Percentiles rank a stretch among this genome's conserved stretches.
These are phyloP conservation scores for Gentiana macrophylla DNA, from an alignment of 257 asterid species.

Conservation along the genomic window DNA sequence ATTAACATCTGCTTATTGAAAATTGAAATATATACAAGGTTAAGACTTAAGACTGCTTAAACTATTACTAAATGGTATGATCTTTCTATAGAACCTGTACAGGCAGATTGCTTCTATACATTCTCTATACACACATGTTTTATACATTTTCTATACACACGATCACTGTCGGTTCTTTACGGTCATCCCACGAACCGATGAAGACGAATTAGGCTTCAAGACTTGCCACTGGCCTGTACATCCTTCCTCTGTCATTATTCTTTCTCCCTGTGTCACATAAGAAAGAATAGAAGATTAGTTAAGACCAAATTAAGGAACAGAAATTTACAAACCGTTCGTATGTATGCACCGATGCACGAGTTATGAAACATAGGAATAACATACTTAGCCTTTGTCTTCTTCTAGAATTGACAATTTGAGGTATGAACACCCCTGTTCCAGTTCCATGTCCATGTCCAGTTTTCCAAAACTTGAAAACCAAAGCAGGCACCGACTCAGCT, in stretches of 20 bases:
- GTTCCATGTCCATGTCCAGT: conserved; percentile 19
- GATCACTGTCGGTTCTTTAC: not conserved
- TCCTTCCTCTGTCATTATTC: conserved; percentile 29
- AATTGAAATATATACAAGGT: no score
- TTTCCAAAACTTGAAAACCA: conserved; percentile 51
- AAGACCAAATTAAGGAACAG: not conserved
- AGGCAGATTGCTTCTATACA: no score
- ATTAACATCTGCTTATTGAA: no score
- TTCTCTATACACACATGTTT: not conserved
- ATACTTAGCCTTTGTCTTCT: conserved; percentile 42
- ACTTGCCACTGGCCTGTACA: conserved; percentile 21
- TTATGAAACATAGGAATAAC: conserved; percentile 4
- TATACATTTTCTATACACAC: not conserved
- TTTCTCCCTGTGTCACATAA: conserved; percentile 31
- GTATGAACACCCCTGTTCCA: conserved; percentile 88
- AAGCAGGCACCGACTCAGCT: conserved; percentile 29
- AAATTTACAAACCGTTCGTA: not conserved
- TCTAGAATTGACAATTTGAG: conserved; percentile 38
- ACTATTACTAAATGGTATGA: no score
- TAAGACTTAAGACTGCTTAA: no score
- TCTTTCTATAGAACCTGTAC: no score
- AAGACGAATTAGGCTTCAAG: not conserved
- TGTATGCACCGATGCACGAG: no score
- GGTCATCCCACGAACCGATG: not conserved
- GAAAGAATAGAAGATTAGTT: not conserved